These are phyloP conservation scores for Zarea fungicola DNA, from an alignment of 2,329 filamentous ascomycete genomes.

Conservation along the genomic window DNA sequence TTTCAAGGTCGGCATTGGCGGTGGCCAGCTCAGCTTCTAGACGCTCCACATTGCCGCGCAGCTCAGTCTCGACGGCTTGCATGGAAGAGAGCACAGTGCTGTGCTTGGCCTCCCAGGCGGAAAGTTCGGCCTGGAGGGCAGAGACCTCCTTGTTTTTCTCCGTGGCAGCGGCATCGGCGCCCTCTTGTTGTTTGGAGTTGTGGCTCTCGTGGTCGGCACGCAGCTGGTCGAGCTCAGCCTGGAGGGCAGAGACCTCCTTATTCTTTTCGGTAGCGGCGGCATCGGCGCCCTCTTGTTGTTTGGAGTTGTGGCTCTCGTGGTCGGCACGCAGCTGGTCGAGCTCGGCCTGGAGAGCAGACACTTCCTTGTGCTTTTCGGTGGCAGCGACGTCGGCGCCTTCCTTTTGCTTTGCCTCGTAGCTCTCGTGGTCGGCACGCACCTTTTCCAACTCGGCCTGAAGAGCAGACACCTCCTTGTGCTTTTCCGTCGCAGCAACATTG, in stretches of 20 bases:
- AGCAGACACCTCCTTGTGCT: constrained; percentile 46
- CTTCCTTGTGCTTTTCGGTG: too few species aligned
- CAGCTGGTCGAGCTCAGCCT: constrained; percentile 75
- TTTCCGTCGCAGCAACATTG: constrained; percentile 21
- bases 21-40: constrained; percentile 58
- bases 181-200: too few species aligned
- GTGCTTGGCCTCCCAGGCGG: constrained; percentile 72
- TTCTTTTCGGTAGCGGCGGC: neutral
- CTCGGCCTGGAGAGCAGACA: constrained; percentile 65
- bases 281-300: neutral
- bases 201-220: too few species aligned
- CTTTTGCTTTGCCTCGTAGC: too few species aligned
- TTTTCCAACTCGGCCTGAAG: constrained; percentile 74
- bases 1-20: constrained; percentile 47
- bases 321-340: too few species aligned
- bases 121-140: constrained; percentile 65
- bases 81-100: constrained; percentile 63
- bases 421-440: too few species aligned
- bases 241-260: constrained; percentile 57
- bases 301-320: too few species aligned
- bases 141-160: too few species aligned
- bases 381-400: neutral
- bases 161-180: neutral
- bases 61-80: constrained; percentile 64
- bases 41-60: constrained; percentile 66